Evolutionary conservation across 805 yeast species (phyloP).

Genomic region (Lachancea quebecensis): DNA sequence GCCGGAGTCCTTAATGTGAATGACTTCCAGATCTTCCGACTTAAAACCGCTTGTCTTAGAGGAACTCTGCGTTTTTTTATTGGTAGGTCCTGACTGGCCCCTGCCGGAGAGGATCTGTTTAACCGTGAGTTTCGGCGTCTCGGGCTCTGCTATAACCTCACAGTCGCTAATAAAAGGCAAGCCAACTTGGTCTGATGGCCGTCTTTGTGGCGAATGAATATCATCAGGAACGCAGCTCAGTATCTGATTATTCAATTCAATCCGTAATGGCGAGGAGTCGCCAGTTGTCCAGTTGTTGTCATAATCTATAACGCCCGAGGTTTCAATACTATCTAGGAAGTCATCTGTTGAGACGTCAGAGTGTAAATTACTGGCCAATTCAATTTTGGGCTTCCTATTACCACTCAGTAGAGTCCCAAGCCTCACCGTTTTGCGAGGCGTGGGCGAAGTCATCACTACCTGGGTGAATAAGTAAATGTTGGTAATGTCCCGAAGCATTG

Average conservation of each 20-base stretch:
- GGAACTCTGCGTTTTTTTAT: background rate
- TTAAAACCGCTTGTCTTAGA: background rate
- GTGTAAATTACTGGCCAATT: background rate
- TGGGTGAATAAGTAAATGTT: background rate
- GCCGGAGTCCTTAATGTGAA: constrained; percentile 1
- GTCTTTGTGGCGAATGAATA: background rate
- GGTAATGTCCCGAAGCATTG: too few species aligned
- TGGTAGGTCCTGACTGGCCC: background rate
- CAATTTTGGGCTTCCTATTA: background rate
- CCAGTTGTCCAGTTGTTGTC: background rate
- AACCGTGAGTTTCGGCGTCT: constrained; percentile 1
- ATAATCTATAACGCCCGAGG: constrained; percentile 1
- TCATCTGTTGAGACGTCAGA: constrained; percentile 5
- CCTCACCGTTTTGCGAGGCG: constrained; percentile 5
- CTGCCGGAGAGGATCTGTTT: constrained; percentile 10
- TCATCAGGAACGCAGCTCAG: background rate
- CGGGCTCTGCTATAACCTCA: constrained; percentile 1
- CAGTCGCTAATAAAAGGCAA: background rate
- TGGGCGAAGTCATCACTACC: background rate
- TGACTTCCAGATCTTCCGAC: constrained; percentile 1
- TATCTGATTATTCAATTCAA: background rate
- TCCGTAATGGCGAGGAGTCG: constrained; percentile 3
- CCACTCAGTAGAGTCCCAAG: constrained; percentile 6
- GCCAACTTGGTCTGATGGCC: background rate
- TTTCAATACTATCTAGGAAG: constrained; percentile 8